Evolutionary conservation across 805 yeast genomes (phyloP), one percentile per base, ranked within the genome.

Genomic region (Candida ortonii): DNA sequence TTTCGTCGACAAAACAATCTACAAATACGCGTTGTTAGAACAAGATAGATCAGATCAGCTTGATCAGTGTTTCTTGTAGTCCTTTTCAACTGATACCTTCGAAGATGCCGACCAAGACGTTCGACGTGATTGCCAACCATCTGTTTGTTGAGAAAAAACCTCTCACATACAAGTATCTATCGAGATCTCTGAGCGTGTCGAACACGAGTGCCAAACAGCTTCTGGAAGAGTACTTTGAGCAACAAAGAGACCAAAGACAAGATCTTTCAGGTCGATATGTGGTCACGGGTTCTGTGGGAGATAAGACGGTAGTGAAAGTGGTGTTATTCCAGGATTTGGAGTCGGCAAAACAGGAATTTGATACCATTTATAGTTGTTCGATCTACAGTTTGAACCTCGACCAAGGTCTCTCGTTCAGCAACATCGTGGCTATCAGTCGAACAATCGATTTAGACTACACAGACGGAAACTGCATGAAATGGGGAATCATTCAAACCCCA

Each of bases 401-500:
- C 11, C 26, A 41, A 10, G 30, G 36, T 2, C 15, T 46, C 6
- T 31, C 41, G 7, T 34, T 55, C 19, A 42, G 39, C 22, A 52
- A 50, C 25, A 44, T 50, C 11, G 46, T 43, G 9, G 44, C 50
- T 11, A 29, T 44, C 13, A 49, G 53, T 30, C 29, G 28, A 2
- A 31, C 28, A 5, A 25, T 43, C 8, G 28, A 27, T 3, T 30
- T 36, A 17, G 34, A 34, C 4, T 47, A 46, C 29, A 37, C 43
- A 2, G 34, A 39, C 9, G 53, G 43, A 13, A 50, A 43, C 24
- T 42, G 50, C 30, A 30, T 18, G 3, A 39, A 37, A 15, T 55
- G 59, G 52, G 62, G 57, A 4, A 30, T 53, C 2, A 43, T 55
- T 15, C 38, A 35, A 17, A 46, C 57, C 2, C 23, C 33, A 4